Conservation (phyloP, 2,329 filamentous ascomycete genomes). For the Ascosphaera apis region DNA sequence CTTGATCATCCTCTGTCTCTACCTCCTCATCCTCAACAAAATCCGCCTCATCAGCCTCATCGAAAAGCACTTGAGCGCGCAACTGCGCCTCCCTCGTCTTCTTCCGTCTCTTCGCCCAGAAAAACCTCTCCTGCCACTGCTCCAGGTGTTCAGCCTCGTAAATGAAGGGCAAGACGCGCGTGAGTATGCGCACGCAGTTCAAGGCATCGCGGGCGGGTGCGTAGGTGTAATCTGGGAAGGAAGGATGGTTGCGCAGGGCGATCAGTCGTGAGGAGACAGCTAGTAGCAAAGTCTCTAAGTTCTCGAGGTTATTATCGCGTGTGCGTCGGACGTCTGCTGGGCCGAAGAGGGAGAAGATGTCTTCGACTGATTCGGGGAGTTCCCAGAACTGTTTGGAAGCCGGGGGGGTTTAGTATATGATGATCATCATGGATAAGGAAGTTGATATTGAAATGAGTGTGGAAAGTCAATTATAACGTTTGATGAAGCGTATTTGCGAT, state of each 20-base stretch:
- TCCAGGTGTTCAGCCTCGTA: constrained; percentile 73
- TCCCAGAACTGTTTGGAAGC: constrained; percentile 81
- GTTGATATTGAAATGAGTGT: neutral
- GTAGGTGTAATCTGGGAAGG: constrained; percentile 68
- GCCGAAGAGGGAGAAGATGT: constrained; percentile 91
- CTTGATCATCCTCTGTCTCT: constrained; percentile 15
- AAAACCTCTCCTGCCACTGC: constrained; percentile 78
- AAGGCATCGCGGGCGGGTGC: constrained; percentile 70
- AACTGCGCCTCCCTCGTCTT: constrained; percentile 43
- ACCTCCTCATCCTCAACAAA: constrained; percentile 29
- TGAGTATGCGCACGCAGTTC: constrained; percentile 84
- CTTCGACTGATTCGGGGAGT: constrained; percentile 80
- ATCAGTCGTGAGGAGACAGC: constrained; percentile 66
- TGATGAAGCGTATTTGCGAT: neutral
- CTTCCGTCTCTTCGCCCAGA: constrained; percentile 59
- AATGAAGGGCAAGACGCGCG: constrained; percentile 67
- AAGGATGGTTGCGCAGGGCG: constrained; percentile 64
- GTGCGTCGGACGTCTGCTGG: constrained; percentile 71
- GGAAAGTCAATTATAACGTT: neutral
- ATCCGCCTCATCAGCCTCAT: constrained; percentile 49
- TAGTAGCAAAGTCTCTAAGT: constrained; percentile 71
- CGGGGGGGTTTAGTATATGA: too few relatives aligned
- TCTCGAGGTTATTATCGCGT: constrained; percentile 61
- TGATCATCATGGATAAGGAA: constrained; percentile 9
- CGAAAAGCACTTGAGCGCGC: constrained; percentile 59